These are phyloP conservation scores for Lipomyces yamadae DNA, from an alignment of 805 yeast species.

Conservation along the genomic window DNA sequence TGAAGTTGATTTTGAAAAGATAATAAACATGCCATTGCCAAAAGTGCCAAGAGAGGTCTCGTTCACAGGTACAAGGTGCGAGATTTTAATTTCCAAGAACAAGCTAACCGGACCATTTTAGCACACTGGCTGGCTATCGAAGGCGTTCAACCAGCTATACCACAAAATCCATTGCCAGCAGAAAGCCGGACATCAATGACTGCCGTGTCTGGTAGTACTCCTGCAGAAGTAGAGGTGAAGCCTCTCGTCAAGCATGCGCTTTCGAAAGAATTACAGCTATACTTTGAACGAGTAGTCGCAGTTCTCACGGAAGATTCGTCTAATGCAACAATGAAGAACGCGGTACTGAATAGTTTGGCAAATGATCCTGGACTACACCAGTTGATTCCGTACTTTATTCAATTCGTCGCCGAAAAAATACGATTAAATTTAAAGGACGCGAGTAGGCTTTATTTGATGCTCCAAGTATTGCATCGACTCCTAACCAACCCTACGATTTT, in stretches of 20 bases:
- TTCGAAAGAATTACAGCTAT: conserved; percentile 90
- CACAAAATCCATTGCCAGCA: conserved; percentile 77
- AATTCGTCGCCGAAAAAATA: conserved; percentile 91
- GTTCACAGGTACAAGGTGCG: conserved; percentile 74
- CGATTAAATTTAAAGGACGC: conserved; percentile 82
- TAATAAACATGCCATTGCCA: conserved; percentile 92
- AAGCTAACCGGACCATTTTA: background rate
- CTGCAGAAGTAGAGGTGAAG: conserved; percentile 66
- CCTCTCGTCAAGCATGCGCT: conserved; percentile 94
- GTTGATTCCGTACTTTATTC: conserved; percentile 93
- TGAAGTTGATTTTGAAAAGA: conserved; percentile 90
- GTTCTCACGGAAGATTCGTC: conserved; percentile 65
- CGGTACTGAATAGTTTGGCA: conserved; percentile 82
- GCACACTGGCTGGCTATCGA: conserved; percentile 90
- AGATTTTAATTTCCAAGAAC: background rate
- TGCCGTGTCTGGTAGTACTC: conserved; percentile 46
- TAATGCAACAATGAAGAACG: conserved; percentile 62
- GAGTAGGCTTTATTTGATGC: conserved; percentile 74
- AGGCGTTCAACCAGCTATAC: conserved; percentile 97
- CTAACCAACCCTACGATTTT: conserved; percentile 82
- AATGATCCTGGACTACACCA: conserved; percentile 97
- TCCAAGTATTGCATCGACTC: conserved; percentile 85
- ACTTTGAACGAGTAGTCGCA: conserved; percentile 86
- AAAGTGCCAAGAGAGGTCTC: conserved; percentile 91
- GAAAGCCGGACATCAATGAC: conserved; percentile 27